Evolutionary conservation across 2,329 filamentous ascomycete genomes (phyloP), one percentile per base, ranked within the genome.

Genomic region (Neonectria neomacrospora): DNA sequence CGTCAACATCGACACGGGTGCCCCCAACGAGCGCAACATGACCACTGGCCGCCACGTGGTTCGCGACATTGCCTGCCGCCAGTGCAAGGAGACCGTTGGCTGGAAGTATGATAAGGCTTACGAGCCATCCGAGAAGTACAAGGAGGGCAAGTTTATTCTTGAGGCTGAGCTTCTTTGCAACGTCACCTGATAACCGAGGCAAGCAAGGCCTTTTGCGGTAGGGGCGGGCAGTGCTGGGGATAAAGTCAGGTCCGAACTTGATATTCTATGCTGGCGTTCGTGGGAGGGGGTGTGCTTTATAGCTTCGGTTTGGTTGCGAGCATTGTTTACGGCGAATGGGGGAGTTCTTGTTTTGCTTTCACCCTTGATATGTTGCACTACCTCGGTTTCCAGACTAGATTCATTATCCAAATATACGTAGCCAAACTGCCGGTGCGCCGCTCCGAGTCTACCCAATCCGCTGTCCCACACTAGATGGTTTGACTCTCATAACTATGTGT

Each of bases 91-190:
- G 78, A 91, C 91, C 30, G 96, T 99, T 56, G 96, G 96, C 37
- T 99, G 96, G 96, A 98, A 97, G 79, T 99, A 99, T 78, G 96
- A 99, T 80, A 97, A 96, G 82, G 96, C 96, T 1, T 98, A 92
- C 78, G 96, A 99, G 82, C 80, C 83, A 34, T 90, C 86, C 68
- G 95, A 99, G 86, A 97, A 97, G 81, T 99, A 99, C 82, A 99
- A 99, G 83, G 96, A 99, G 84, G 94, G 94, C 59, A 99, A 98
- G 82, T 98, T 92, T 78, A 99, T 99, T 64, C 85, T 99, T 61
- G 95, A 98, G 83, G 92, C 92, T 32, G 94, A 97, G 82, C 81
- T 97, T 67, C 84, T 98, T 41, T 95, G 92, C 79, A 90, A 89
- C 70, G 94, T 97, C 64, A 87, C 83, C 73, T 89, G 75, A 76